A percentile compares a stretch with the other conserved stretches of the same genome.
These are phyloP conservation scores for Globisporangium heterothallicum DNA, from an alignment of 352 stramenopile species.

Conservation along the genomic window DNA sequence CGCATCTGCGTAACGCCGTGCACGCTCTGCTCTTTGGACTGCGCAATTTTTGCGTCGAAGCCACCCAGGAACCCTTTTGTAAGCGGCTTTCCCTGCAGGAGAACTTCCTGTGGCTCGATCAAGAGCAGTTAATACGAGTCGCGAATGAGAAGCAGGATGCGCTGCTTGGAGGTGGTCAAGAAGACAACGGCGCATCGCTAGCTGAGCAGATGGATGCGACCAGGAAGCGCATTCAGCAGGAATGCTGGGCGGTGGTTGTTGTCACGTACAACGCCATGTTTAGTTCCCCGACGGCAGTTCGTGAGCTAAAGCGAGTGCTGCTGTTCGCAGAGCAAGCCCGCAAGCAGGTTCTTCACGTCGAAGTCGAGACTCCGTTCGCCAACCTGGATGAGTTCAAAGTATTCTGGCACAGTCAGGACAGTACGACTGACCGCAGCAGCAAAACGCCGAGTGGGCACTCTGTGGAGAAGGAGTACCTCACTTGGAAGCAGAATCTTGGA, in stretches of 20 bases:
- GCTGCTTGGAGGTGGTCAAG: not conserved
- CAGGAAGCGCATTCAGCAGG: constrained; percentile 8
- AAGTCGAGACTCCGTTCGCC: constrained; percentile 19
- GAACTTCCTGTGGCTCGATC: constrained; percentile 26
- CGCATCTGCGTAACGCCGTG: constrained; percentile 8
- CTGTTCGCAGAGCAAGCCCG: constrained; percentile 1
- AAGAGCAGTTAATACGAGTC: constrained; percentile 10
- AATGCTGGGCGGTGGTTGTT: constrained; percentile 24
- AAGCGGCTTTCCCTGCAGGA: constrained; percentile 19
- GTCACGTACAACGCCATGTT: constrained; percentile 30
- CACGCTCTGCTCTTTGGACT: constrained; percentile 26
- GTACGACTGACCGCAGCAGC: not conserved
- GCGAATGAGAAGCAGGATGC: no score
- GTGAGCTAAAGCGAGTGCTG: constrained; percentile 19
- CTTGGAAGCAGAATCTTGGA: constrained; percentile 16
- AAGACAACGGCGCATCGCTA: not conserved
- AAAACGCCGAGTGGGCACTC: not conserved
- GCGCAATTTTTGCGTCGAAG: constrained; percentile 22
- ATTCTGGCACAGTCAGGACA: no score
- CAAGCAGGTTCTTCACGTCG: constrained; percentile 24
- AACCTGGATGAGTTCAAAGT: constrained; percentile 23
- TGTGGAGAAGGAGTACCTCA: constrained; percentile 21
- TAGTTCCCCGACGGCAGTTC: constrained; percentile 15
- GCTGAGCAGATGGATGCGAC: not conserved
- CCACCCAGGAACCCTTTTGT: constrained; percentile 15